These are phyloP conservation scores for Backusella parvicylindrica DNA, from an alignment of 192 early-diverging fungal genomes.

Conservation along the genomic window DNA sequence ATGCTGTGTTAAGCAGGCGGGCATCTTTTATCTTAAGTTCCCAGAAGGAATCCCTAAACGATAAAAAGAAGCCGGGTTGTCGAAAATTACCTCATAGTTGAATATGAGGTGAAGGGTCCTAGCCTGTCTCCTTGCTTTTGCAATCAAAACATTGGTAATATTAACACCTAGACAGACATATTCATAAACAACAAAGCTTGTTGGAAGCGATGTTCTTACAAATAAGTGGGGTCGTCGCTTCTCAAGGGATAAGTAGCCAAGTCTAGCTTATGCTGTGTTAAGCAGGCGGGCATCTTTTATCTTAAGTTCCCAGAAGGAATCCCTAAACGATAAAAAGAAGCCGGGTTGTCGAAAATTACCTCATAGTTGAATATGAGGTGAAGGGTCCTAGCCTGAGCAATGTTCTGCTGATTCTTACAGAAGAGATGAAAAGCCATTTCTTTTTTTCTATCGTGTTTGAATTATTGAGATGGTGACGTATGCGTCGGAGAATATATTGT, in stretches of 20 bases:
- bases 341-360: not conserved
- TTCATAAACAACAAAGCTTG: not conserved
- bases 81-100: not conserved
- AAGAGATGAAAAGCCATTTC: not conserved
- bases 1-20: not conserved
- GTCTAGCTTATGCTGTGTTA: constrained; percentile 1
- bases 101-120: not conserved
- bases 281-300: not conserved
- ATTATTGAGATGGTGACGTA: not conserved
- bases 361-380: constrained; percentile 1
- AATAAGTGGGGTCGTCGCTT: not conserved
- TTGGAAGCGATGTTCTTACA: not conserved
- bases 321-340: not conserved
- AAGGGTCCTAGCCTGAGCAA: not conserved
- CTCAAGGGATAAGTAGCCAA: not conserved
- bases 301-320: not conserved
- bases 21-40: not conserved
- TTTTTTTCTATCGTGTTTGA: not conserved
- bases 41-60: not conserved
- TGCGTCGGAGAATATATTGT: not conserved
- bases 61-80: not conserved
- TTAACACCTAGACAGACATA: not conserved
- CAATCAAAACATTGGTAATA: not conserved
- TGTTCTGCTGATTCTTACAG: not conserved
- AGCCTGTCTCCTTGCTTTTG: not conserved